Evolutionary conservation across 495 filamentous ascomycete genomes (phyloP), one percentile per base, ranked within the genome.

Genomic region (Choiromyces venosus): DNA sequence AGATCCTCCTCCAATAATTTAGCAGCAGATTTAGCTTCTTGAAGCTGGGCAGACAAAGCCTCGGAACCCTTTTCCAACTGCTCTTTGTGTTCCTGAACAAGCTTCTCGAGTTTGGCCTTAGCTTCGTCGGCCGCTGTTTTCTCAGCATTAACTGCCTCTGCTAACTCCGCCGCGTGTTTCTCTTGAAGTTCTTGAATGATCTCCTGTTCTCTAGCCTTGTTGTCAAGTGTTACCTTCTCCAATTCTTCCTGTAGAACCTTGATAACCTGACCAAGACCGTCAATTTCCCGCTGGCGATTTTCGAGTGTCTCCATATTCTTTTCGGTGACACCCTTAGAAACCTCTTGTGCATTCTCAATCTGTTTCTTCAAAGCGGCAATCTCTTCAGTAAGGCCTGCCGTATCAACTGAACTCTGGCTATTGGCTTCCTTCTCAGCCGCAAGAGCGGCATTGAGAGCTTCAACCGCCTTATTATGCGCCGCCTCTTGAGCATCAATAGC

Each of bases 201-300:
- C 21, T 81, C 69, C 37, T 78, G 56, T n/a, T 79, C 67, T 19
- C 74, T 85, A 64, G 84, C 77, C 37, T 85, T 80, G 73, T 85
- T 86, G 42, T 83, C 76, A 36, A 75, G 79, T 21, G 82, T 81
- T 37, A 86, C 69, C 66, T 83, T 84, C 40, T 84, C 78, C 56
- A 85, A 81, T 69, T 87, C 85, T 5, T 73, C 77, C 29, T 85
- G 82, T 38, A 87, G 81, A 44, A 83, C 82, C 25, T 84, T 83
- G 44, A 87, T 80, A 4, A 85, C 84, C 36, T 84, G 82, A 44
- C 83, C 82, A 8, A 83, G 82, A 9, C 84, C 84, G 4, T 86
- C 83, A 38, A 87, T 74, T 42, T 83, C 71, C 29, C 44, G 67
- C 35, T 66, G 37, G 19, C 75, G 78, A 56, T 40, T 73, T 1